phyloP scores from a whole-genome alignment of 1,284 basidiomycete species.

The Rhodotorula glutinis region DNA sequence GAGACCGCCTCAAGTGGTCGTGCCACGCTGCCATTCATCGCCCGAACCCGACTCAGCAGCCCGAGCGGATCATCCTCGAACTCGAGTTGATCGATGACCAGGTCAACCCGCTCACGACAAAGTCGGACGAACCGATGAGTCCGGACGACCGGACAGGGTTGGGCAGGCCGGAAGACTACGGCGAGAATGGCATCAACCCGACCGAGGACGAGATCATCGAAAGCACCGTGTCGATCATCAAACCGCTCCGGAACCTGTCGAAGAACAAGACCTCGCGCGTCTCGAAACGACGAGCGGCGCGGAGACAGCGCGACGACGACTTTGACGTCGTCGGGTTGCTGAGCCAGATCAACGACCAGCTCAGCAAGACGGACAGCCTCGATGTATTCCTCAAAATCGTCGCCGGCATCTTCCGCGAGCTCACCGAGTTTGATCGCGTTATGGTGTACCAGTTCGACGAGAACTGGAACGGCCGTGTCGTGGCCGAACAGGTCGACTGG shows the following conservation, averaged over 20 bases:
- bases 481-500: conserved; percentile 81
- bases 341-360: conserved; percentile 79
- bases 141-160: conserved; percentile 21
- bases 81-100: conserved; percentile 74
- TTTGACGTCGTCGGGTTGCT: conserved; percentile 78
- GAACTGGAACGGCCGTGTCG: conserved; percentile 62
- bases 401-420: conserved; percentile 75
- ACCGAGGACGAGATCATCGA: conserved; percentile 59
- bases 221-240: conserved; percentile 69
- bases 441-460: conserved; percentile 68
- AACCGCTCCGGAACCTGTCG: conserved; percentile 70
- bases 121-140: conserved; percentile 29
- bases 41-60: conserved; percentile 49
- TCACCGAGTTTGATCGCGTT: conserved; percentile 81
- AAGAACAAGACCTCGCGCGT: conserved; percentile 46
- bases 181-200: conserved; percentile 33
- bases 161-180: conserved; percentile 6
- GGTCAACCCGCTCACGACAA: conserved; percentile 61
- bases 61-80: conserved; percentile 65
- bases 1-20: conserved; percentile 59
- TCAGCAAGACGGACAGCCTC: conserved; percentile 66
- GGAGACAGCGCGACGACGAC: conserved; percentile 4
- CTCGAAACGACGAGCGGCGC: neutral
- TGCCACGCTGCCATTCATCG: conserved; percentile 82
- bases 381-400: conserved; percentile 71